Base-by-base conservation (phyloP, 805 yeast species). In the Candida xyloterini region DNA sequence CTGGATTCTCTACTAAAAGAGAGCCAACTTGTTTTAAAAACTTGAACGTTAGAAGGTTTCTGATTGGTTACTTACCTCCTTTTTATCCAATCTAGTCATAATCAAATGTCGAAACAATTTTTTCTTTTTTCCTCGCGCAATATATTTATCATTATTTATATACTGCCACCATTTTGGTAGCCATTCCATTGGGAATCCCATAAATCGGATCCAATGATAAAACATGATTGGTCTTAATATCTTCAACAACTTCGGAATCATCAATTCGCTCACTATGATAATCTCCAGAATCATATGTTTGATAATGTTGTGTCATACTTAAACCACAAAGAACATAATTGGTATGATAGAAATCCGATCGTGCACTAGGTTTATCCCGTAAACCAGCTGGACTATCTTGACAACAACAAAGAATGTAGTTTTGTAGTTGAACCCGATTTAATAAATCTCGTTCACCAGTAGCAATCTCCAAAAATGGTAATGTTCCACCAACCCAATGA, bases 401-500 rank as follows among this genome's bases (percentile, higher is more conserved):
- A 46, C 95, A 79, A 56, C 96, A 89, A 46, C 74, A 69, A 21
- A 88, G 59, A 3, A 87, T 76, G 57, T 86, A 93, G 35, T 75
- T 71, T 39, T 70, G 74, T 31, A 91, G 63, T 1, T 76, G 79
- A 8, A 71, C 66, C 44, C 89, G 73, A 43, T 79, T 70, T 44
- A 82, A 55, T 42, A 73, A 47, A 10, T 39, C 30, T 22, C 31
- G 30, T 4, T 65, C 60, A 1, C 57, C 52, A 2, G 60, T 55
- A 1, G 81, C 65, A 0, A 74, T 66, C 43, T 85, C 93, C 4
- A 88, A 43, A 25, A 87, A 60, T 0, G 86, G 78, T 46, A 73
- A 68, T 27, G 81, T 59, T 0, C 88, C 95, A 1, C 98, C 98
- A 2, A 89, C 83, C 99, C 99, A 93, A 60, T 84, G 91, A 56